Evolutionary conservation across 139 green algal species (phyloP).

Genomic region (Micractinium sp.): DNA sequence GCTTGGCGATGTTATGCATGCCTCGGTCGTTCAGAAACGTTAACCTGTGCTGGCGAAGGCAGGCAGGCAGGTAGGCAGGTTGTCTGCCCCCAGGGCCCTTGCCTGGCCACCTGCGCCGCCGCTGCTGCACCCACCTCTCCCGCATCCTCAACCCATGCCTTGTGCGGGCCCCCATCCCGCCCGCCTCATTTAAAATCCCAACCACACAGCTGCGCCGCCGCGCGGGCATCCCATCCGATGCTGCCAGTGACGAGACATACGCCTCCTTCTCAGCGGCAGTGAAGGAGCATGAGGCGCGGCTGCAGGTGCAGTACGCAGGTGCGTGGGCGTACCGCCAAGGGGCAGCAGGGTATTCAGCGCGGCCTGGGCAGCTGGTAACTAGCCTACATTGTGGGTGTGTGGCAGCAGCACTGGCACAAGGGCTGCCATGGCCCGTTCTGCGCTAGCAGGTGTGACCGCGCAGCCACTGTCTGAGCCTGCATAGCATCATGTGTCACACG

Average conservation of each 20-base stretch:
- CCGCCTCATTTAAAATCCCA: background rate
- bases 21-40: background rate
- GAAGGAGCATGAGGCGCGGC: slow-evolving; percentile 29
- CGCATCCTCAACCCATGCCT: background rate
- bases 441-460: background rate
- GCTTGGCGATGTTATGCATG: background rate
- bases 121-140: background rate
- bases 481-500: background rate
- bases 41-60: background rate
- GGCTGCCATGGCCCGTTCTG: background rate
- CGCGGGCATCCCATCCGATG: slow-evolving; percentile 20
- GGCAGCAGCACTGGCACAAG: background rate
- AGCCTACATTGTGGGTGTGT: background rate
- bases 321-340: background rate
- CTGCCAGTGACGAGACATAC: background rate
- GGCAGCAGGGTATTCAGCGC: background rate
- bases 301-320: slow-evolving; percentile 25
- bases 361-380: no score
- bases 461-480: background rate
- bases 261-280: slow-evolving; percentile 21
- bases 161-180: no score
- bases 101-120: background rate
- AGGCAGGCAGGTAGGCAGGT: background rate
- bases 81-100: background rate
- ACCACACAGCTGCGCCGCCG: slow-evolving; percentile 15